Evolutionary conservation across 1,284 basidiomycete genomes (phyloP).

Genomic region (Cerioporus squamosus): DNA sequence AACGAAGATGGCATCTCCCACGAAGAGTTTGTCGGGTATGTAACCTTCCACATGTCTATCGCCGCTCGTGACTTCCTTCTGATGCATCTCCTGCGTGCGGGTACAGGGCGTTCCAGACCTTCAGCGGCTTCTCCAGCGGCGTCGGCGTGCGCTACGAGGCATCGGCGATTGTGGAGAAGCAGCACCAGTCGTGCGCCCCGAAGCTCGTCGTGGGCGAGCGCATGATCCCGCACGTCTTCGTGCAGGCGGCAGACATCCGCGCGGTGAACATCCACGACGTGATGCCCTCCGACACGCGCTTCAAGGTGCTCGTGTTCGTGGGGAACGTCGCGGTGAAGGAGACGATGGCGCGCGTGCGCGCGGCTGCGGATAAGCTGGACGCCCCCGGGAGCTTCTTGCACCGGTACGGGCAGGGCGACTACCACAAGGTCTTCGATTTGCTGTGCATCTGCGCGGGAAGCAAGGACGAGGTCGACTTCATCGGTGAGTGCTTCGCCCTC

Average conservation of each 20-base stretch:
- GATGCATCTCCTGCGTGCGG: neutral
- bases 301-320: slow-evolving; percentile 73
- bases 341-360: slow-evolving; percentile 44
- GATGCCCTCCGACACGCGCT: slow-evolving; percentile 69
- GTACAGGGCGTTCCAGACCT: slow-evolving; percentile 58
- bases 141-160: slow-evolving; percentile 66
- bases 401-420: slow-evolving; percentile 30
- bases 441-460: slow-evolving; percentile 51
- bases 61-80: too few species aligned
- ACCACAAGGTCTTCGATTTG: slow-evolving; percentile 52
- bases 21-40: slow-evolving; percentile 63
- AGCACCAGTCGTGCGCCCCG: slow-evolving; percentile 50
- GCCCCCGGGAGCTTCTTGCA: slow-evolving; percentile 42
- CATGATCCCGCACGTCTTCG: slow-evolving; percentile 59
- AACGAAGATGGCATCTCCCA: slow-evolving; percentile 67
- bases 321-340: slow-evolving; percentile 52
- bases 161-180: slow-evolving; percentile 52
- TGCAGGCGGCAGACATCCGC: slow-evolving; percentile 66
- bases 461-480: slow-evolving; percentile 52
- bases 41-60: too few species aligned
- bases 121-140: slow-evolving; percentile 64
- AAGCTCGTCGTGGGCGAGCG: slow-evolving; percentile 64
- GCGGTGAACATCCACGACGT: slow-evolving; percentile 73
- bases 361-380: slow-evolving; percentile 49
- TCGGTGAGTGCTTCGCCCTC: slow-evolving; percentile 17